A percentile compares a stretch with the other conserved stretches of the same genome.
phyloP scores from a whole-genome alignment of 2,329 filamentous ascomycete genomes.

The Metarhizium humberi region DNA sequence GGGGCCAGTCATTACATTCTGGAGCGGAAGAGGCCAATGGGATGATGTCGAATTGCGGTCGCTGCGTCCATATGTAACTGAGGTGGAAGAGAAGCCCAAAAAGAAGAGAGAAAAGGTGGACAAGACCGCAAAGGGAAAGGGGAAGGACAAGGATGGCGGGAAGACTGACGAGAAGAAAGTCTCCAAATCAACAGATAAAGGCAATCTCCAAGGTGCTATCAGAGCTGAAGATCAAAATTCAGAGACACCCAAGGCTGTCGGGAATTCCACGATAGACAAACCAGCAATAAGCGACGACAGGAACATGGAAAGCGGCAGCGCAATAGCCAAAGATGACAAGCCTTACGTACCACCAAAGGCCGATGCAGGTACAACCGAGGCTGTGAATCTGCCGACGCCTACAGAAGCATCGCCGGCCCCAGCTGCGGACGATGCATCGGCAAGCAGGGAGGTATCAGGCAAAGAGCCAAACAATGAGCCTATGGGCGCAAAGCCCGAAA shows the following conservation, averaged over 20 bases:
- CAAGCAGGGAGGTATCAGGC: neutral
- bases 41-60: constrained; percentile 64
- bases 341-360: neutral
- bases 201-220: constrained; percentile 7
- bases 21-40: constrained; percentile 85
- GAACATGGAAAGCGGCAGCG: neutral
- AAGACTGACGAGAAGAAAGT: neutral
- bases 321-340: neutral
- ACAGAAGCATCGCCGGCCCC: neutral
- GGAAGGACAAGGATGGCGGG: constrained; percentile 17
- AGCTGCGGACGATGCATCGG: neutral
- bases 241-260: neutral
- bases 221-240: neutral
- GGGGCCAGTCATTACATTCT: constrained; percentile 83
- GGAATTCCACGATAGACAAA: neutral
- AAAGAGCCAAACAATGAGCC: neutral
- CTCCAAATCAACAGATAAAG: constrained; percentile 8
- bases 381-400: neutral
- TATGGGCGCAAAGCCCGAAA: neutral
- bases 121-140: constrained; percentile 20
- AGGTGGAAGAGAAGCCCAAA: constrained; percentile 55
- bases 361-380: neutral
- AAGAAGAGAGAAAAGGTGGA: constrained; percentile 39
- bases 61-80: constrained; percentile 55
- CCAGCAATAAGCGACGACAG: neutral